phyloP scores from a whole-genome alignment of 352 stramenopile species.

The Peronospora destructor region DNA sequence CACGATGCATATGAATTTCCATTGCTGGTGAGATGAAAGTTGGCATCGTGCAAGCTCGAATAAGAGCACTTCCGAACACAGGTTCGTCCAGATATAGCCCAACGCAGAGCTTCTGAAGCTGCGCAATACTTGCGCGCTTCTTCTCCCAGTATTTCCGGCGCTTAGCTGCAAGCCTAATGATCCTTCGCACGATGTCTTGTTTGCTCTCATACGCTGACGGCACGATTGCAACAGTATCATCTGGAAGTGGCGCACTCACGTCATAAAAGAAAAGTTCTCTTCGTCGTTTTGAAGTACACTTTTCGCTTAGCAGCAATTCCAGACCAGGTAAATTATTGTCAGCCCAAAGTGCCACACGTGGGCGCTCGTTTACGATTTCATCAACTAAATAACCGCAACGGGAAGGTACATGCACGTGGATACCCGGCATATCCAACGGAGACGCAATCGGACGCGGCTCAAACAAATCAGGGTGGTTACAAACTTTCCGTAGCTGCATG shows the following conservation, averaged over 20 bases:
- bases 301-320: constrained; percentile 32
- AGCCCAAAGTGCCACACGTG: constrained; percentile 36
- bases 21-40: constrained; percentile 70
- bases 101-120: constrained; percentile 24
- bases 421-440: constrained; percentile 82
- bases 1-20: constrained; percentile 49
- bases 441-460: constrained; percentile 92
- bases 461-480: constrained; percentile 99
- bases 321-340: constrained; percentile 35
- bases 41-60: constrained; percentile 44
- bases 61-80: constrained; percentile 40
- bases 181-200: constrained; percentile 33
- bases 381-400: constrained; percentile 43
- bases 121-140: constrained; percentile 28
- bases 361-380: constrained; percentile 32
- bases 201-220: constrained; percentile 23
- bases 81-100: constrained; percentile 38
- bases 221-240: constrained; percentile 19
- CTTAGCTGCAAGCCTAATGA: constrained; percentile 26
- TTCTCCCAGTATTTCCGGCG: constrained; percentile 34
- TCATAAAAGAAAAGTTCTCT: constrained; percentile 45
- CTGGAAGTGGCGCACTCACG: constrained; percentile 27
- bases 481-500: constrained; percentile 97
- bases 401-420: constrained; percentile 29
- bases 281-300: constrained; percentile 25